These are phyloP conservation scores for Salvia sclarea DNA, from an alignment of 305 asterid genomes.

Conservation along the genomic window DNA sequence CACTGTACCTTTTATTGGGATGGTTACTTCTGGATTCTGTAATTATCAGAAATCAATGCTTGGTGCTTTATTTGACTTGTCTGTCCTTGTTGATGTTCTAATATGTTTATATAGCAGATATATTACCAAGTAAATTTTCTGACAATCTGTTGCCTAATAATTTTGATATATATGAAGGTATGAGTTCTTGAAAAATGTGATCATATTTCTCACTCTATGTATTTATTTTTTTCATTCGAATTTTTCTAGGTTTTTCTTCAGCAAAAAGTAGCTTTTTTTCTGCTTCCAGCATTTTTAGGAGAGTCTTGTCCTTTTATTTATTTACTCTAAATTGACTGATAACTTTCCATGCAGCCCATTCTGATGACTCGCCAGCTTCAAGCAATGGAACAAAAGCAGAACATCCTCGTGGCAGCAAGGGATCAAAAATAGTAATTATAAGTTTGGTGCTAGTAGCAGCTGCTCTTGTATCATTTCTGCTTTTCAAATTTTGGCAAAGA, in stretches of 20 bases:
- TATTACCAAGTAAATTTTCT: neutral
- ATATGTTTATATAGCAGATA: slow-evolving; percentile 9
- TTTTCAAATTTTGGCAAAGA: slow-evolving; percentile 77
- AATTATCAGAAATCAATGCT: neutral
- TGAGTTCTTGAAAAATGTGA: neutral
- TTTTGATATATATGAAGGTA: neutral
- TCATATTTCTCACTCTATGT: neutral
- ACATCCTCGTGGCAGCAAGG: slow-evolving; percentile 46
- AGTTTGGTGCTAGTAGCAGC: slow-evolving; percentile 46
- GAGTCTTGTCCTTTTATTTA: slow-evolving; percentile 16
- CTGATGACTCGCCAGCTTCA: slow-evolving; percentile 51
- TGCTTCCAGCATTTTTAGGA: neutral
- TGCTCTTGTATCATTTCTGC: slow-evolving; percentile 56
- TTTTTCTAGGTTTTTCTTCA: neutral
- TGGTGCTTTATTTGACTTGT: neutral
- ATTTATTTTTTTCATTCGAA: neutral
- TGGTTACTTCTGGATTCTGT: neutral
- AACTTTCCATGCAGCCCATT: slow-evolving; percentile 49
- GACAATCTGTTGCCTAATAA: slow-evolving; percentile 10
- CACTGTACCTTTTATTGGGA: neutral
- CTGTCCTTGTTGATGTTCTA: neutral
- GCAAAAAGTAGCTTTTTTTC: slow-evolving; percentile 1
- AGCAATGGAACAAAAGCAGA: slow-evolving; percentile 45
- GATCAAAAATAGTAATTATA: slow-evolving; percentile 51
- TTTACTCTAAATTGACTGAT: slow-evolving; percentile 23